Percentiles rank a stretch among this genome's conserved stretches.
phyloP scores from a whole-genome alignment of 2,329 filamentous ascomycete species.

The Harringtonia aguacate region DNA sequence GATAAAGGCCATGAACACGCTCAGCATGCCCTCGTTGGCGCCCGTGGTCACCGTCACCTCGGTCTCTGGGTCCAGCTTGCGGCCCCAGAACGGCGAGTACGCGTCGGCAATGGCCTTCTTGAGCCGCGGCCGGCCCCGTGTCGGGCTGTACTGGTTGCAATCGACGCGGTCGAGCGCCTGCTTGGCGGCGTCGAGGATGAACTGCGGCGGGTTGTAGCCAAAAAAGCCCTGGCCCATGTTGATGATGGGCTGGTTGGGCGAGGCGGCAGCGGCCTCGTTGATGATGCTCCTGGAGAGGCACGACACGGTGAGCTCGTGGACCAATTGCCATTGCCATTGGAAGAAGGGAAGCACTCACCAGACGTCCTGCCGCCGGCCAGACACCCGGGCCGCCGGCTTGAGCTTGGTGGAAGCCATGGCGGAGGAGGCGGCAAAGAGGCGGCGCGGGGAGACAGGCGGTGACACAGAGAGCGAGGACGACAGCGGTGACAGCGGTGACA shows the following conservation, averaged over 20 bases:
- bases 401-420: conserved; percentile 15
- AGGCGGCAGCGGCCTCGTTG: conserved; percentile 40
- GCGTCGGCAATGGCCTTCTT: conserved; percentile 89
- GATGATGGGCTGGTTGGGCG: conserved; percentile 39
- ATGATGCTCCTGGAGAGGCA: conserved; percentile 32
- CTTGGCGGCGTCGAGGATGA: conserved; percentile 87
- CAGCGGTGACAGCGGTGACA: too few relatives aligned
- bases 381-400: conserved; percentile 25
- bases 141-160: conserved; percentile 97
- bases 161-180: conserved; percentile 81
- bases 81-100: conserved; percentile 82
- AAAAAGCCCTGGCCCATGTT: conserved; percentile 59
- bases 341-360: conserved; percentile 18
- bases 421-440: background rate
- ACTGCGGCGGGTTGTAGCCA: conserved; percentile 87
- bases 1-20: conserved; percentile 95
- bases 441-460: background rate
- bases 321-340: too few relatives aligned
- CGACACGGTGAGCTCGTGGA: background rate
- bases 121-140: conserved; percentile 81
- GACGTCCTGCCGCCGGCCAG: conserved; percentile 26
- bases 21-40: conserved; percentile 88
- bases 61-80: conserved; percentile 72
- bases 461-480: background rate
- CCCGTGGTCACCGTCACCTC: conserved; percentile 93